Evolutionary conservation across 345 rosid species (phyloP), one percentile per base, ranked within the genome.

Genomic region (Gossypium sturtianum): DNA sequence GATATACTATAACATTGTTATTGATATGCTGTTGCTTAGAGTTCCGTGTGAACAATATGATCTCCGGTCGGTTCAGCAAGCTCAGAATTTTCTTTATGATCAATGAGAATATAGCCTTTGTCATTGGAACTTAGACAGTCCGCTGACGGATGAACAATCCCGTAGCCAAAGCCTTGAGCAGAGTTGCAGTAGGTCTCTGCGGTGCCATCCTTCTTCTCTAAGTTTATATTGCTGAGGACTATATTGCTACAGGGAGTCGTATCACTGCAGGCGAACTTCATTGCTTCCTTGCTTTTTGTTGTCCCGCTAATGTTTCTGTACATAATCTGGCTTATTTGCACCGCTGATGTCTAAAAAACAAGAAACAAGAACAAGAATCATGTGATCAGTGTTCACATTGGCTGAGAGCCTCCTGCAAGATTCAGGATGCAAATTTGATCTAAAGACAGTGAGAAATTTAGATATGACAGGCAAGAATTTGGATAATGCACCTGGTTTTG

Each of bases 141-240:
- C 0, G 90, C 97, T 7, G 97, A 89, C 20, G 98, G 99, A 83
- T 90, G 93, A 47, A 96, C 90, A 0, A 85, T 56, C 13, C 99
- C 97, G 0, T 87, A 88, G 47, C 91, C 90, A 68, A 88, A 86
- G 56, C 98, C 99, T 84, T 86, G 85, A 0, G 93, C 99, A 0
- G 98, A 89, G 81, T 95, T 81, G 85, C 99, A 95, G 76, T 86
- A 95, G 11, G 99, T 90, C 89, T 93, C 97, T 0, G 81, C 97
- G 2, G 83, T 77, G 12, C 92, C 97, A 60, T 92, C 92, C 63
- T 83, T 79, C 53, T 77, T 89, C 80, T 95, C 97, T 51, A 95
- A 78, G 84, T 93, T 80, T 63, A 95, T 79, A 58, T 95, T 89
- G 84, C 82, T 87, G 58, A 93, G 89, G 64, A 90, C 91, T 56